Evolutionary conservation across 2,329 filamentous ascomycete species (phyloP), one percentile per base, ranked within the genome.

Genomic region (Didymella exigua): DNA sequence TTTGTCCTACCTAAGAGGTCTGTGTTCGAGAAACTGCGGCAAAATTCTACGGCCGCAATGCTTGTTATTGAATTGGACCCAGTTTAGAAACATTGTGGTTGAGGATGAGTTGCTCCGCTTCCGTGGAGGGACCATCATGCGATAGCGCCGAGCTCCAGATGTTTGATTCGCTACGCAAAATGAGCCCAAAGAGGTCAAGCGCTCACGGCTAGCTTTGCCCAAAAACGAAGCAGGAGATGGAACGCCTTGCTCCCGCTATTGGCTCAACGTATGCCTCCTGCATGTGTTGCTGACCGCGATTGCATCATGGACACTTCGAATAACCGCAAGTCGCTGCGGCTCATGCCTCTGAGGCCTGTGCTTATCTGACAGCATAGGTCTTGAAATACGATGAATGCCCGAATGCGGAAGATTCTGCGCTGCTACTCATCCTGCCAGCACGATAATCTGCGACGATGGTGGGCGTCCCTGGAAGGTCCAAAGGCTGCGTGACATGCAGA

Each of bases 401-500:
- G 34, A 51, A 62, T 60, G 48, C 40, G 59, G 63, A 57, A 29
- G 30, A 65, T 62, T 65, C 19, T 59, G 63, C 62, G 62, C 62
- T 55, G 50, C 38, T 33, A 41, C 29, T 27, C 18, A 26, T 34
- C 7, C 30, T 30, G 16, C 31, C 13, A 31, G 41, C 40, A 14
- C 29, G 11, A 42, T 5, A 34, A 49, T 30, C 21, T 21, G 19
- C 14, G 18, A 46, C 38, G 21, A 68, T 68, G 65, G 65, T 68
- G 1, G 65, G 65, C 16, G 57, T 69, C n/a, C 55, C 67, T 11
- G 71, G 71, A 10, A 59, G 70, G 34, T 74, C 71, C 7, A 73
- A 74, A 45, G 71, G 67, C 3, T 74, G 71, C 48, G 56, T 64
- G 13, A 72, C 67, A 1, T 74, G 71, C 42, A 49, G 70, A 23